Conservation (phyloP, 2,329 filamentous ascomycete genomes). For the Colletotrichum eremochloae region DNA sequence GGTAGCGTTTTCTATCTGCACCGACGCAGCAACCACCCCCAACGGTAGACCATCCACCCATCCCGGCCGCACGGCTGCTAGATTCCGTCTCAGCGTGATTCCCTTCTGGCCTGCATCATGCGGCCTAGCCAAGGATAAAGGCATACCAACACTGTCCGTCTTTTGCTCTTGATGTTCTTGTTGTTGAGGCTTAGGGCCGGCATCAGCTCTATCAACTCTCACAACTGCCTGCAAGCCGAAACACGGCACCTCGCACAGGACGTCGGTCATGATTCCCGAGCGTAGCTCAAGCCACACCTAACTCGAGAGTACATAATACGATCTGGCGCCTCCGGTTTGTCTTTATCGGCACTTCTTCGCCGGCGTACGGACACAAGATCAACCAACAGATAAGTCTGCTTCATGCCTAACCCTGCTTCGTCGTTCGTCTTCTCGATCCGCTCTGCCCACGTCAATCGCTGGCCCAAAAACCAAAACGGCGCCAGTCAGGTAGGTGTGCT, state of each 20-base stretch:
- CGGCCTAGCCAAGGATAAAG: slow-evolving; percentile 32
- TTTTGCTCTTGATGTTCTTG: slow-evolving; percentile 4
- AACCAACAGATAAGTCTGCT: slow-evolving; percentile 18
- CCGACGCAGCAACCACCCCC: background rate
- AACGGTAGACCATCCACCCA: slow-evolving; percentile 10
- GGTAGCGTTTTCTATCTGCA: slow-evolving; percentile 8
- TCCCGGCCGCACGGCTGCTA: slow-evolving; percentile 24
- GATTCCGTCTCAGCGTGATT: slow-evolving; percentile 18
- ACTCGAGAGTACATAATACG: slow-evolving; percentile 7
- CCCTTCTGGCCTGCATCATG: slow-evolving; percentile 37
- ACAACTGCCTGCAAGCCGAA: slow-evolving; percentile 3
- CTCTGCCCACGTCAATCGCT: slow-evolving; percentile 17
- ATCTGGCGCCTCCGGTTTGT: slow-evolving; percentile 22
- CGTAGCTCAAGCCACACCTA: background rate
- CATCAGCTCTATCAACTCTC: too few relatives aligned
- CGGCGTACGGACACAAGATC: background rate
- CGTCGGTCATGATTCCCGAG: background rate
- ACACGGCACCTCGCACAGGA: slow-evolving; percentile 13
- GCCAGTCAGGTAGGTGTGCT: slow-evolving; percentile 10
- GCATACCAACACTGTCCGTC: slow-evolving; percentile 15
- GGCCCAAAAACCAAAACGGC: background rate
- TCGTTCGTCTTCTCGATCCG: slow-evolving; percentile 17
- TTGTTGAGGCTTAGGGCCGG: background rate
- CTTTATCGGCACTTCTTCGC: slow-evolving; percentile 7
- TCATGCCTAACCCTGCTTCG: slow-evolving; percentile 17